phyloP scores from a whole-genome alignment of 148 eudicot species.

The Dysphania ambrosioides region DNA sequence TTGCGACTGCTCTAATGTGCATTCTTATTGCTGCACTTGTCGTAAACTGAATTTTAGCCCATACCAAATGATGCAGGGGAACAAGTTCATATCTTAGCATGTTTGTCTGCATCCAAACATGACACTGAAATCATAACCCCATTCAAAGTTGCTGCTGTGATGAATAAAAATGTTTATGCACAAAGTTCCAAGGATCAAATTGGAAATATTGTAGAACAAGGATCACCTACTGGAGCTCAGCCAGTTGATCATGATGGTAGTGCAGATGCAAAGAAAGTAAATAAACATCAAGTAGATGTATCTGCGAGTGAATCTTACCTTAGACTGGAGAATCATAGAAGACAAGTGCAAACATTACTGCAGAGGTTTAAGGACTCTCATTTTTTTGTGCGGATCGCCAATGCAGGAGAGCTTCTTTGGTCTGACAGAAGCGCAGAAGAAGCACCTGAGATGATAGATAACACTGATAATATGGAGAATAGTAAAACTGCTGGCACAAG shows the following conservation, averaged over 20 bases:
- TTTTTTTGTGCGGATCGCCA: slow-evolving; percentile 83
- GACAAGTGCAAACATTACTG: slow-evolving; percentile 66
- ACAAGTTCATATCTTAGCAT: slow-evolving; percentile 79
- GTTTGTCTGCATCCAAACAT: slow-evolving; percentile 76
- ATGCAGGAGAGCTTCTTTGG: slow-evolving; percentile 85
- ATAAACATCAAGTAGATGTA: slow-evolving; percentile 39
- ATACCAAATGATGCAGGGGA: slow-evolving; percentile 52
- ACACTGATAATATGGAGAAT: slow-evolving; percentile 30
- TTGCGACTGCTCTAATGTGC: neutral
- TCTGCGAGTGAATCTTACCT: slow-evolving; percentile 80
- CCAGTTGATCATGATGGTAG: slow-evolving; percentile 33
- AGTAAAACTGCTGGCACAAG: slow-evolving; percentile 23
- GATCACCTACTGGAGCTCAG: slow-evolving; percentile 29
- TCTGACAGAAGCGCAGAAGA: slow-evolving; percentile 52
- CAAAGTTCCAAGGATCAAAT: slow-evolving; percentile 45
- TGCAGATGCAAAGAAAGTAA: slow-evolving; percentile 35
- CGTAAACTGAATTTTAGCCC: slow-evolving; percentile 2
- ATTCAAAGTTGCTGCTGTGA: slow-evolving; percentile 86
- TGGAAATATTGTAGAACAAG: slow-evolving; percentile 40
- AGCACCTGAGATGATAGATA: slow-evolving; percentile 23
- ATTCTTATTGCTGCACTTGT: slow-evolving; percentile 1
- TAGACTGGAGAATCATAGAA: slow-evolving; percentile 80
- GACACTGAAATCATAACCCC: slow-evolving; percentile 86
- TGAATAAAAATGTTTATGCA: slow-evolving; percentile 65
- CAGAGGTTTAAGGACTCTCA: slow-evolving; percentile 76